Percentiles rank a stretch among this genome's conserved stretches.
Conservation (phyloP, 2,329 filamentous ascomycete genomes). For the Ophiostoma pallidulum region DNA sequence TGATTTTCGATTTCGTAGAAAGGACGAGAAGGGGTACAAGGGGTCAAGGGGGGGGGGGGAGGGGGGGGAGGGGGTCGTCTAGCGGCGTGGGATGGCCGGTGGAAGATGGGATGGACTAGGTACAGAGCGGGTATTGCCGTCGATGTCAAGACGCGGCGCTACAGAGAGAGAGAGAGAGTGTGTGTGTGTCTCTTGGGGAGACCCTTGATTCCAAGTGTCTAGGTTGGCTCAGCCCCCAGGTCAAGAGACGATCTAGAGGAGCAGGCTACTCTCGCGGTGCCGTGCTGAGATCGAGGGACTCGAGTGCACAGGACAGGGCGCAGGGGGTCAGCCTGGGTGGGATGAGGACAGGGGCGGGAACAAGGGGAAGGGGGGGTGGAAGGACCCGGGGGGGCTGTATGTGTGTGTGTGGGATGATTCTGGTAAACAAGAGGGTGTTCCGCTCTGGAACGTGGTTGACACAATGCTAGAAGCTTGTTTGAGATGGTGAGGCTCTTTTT, state of each 20-base stretch:
- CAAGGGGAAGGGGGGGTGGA: too few species aligned
- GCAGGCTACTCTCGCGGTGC: not conserved
- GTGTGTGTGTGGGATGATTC: not conserved
- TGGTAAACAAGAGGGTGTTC: not conserved
- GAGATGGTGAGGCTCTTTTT: constrained; percentile 13
- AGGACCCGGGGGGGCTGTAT: constrained; percentile 1
- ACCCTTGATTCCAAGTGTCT: too few species aligned
- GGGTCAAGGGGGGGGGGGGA: constrained; percentile 2
- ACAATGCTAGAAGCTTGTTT: not conserved
- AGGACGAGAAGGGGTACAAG: too few species aligned
- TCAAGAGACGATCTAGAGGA: constrained; percentile 17
- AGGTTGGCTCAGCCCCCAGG: too few species aligned
- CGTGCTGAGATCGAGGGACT: too few species aligned
- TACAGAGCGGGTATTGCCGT: too few species aligned
- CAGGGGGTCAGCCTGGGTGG: too few species aligned
- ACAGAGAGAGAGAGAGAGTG: too few species aligned
- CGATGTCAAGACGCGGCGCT: too few species aligned
- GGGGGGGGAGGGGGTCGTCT: constrained; percentile 8
- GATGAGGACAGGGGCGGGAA: constrained; percentile 7
- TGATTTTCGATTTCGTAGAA: constrained; percentile 20
- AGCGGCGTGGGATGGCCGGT: constrained; percentile 17
- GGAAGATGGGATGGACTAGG: too few species aligned
- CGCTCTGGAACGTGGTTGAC: constrained; percentile 1
- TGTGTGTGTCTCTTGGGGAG: too few species aligned
- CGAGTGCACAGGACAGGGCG: too few species aligned